Base-by-base conservation (phyloP, 345 rosid genomes). In the Aethionema arabicum region DNA sequence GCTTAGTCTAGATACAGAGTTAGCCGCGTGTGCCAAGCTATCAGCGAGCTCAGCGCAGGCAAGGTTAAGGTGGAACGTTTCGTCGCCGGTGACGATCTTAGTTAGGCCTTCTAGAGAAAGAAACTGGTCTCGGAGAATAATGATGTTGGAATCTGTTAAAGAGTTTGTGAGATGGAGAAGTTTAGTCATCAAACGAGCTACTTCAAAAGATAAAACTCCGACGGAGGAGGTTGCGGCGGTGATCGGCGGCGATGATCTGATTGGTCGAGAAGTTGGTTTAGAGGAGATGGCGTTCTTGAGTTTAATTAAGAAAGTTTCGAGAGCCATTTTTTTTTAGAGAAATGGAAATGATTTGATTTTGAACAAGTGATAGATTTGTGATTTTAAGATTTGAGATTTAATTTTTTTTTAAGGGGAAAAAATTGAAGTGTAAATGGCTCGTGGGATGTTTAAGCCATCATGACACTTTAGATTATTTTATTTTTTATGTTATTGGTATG, bases 141-240 rank as follows among this genome's bases (percentile, higher is more conserved):
- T 31, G 38, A 93, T 63, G 78, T 73, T 82, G 44, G 82, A 75
- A 75, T 93, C 96, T 11, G 96, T 80, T 8, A 93, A 83, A 46
- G 95, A 82, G 16, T 77, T 81, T 84, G 88, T 83, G 4, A 84
- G 74, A 31, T 87, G 88, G 62, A 93, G 83, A 56, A 90, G 78
- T 81, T 88, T 93, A 0, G 99, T 82, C 95, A 93, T 87, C 66
- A 90, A 72, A 37, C 87, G 78, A 4, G 99, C 82, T 36, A 85
- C 74, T 68, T 95, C 99, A n/a, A 85, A 89, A 2, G 91, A 79
- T 14, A 89, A 56, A 6, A 87, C 78, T 3, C 87, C 93, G 9
- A 90, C 77, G 55, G 69, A 65, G 6, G 75, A 67, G 74, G 69
- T 39, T 4, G 56, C 41, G 32, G 49, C 44, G 37, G 29, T 47